phyloP scores from a whole-genome alignment of 1,284 basidiomycete genomes.

The Ganoderma multipileum region DNA sequence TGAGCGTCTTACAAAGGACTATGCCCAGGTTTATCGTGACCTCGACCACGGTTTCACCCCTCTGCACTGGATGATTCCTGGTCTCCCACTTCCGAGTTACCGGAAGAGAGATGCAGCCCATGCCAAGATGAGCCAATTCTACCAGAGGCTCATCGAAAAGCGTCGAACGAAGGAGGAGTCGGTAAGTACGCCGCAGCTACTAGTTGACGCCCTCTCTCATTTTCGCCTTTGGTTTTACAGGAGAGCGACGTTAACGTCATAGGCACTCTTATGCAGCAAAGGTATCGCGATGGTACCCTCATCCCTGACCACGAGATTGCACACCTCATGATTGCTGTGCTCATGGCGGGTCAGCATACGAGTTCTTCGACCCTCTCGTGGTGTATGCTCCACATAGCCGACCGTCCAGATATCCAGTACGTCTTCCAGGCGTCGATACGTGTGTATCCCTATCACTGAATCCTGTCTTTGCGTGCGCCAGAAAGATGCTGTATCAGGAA shows the following conservation, averaged over 20 bases:
- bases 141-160: conserved; percentile 83
- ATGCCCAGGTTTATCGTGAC: conserved; percentile 88
- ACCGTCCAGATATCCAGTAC: conserved; percentile 78
- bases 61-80: conserved; percentile 94
- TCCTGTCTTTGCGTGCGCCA: too few species aligned
- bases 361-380: conserved; percentile 92
- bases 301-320: conserved; percentile 93
- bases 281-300: conserved; percentile 84
- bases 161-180: not conserved
- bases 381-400: conserved; percentile 90
- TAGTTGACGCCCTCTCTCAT: too few species aligned
- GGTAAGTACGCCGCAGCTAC: too few species aligned
- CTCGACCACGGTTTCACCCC: conserved; percentile 94
- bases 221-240: conserved; percentile 9
- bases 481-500: too few species aligned
- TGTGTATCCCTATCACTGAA: too few species aligned
- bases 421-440: conserved; percentile 48
- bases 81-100: conserved; percentile 92
- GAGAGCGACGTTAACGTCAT: conserved; percentile 93
- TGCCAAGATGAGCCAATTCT: conserved; percentile 94
- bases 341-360: conserved; percentile 99
- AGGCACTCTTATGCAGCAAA: conserved; percentile 83
- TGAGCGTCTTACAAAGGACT: conserved; percentile 79
- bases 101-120: conserved; percentile 89
- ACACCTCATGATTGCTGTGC: conserved; percentile 94